Base-by-base conservation (phyloP, 2,329 filamentous ascomycete species). In the Nemania diffusa region DNA sequence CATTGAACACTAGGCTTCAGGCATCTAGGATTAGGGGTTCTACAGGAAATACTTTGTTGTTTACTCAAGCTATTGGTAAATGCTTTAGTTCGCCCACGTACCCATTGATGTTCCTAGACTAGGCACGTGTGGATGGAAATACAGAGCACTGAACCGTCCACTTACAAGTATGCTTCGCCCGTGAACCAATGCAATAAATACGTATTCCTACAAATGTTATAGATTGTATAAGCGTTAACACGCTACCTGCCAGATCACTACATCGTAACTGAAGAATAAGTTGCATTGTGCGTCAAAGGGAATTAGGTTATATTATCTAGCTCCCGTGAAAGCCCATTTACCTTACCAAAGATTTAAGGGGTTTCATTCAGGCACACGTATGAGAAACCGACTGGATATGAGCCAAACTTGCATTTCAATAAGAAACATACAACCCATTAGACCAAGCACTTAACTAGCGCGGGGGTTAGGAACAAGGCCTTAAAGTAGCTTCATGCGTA, bases 71-170 rank as follows among this genome's bases (percentile, higher is more conserved):
- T 29, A 9, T 29, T 51, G 17, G 15, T 22, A 5, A 17, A 3
- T 44, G 5, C 40, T 2, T 40, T 40, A 17, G 5, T 9, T 15
- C 17, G 11, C 37, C 37, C 17, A 24, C 26, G 5, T 26, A 40
- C 26, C 27, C 24, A n/a, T n/a, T n/a, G n/a, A 22, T 26, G 1
- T 27, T 20, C 26, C 9, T 37, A 29, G 15, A 40, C 48, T 34
- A 60, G 37, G 44, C 15, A 50, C 8, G 20, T 17, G 51, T 53
- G 22, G 20, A 52, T 52, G 34, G 40, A 58, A 48, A 58, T 37
- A 50, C 20, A 50, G 3, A 50, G 6, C 5, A 48, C n/a, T 13
- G n/a, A 29, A 48, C 26, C 50, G n/a, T 3, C 48, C 13, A 11
- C 5, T 13, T 37, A 5, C 29, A 32, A 42, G 11, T 24, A 11